Conservation (phyloP, 306 rosid species). For the Dalbergia oliveri region DNA sequence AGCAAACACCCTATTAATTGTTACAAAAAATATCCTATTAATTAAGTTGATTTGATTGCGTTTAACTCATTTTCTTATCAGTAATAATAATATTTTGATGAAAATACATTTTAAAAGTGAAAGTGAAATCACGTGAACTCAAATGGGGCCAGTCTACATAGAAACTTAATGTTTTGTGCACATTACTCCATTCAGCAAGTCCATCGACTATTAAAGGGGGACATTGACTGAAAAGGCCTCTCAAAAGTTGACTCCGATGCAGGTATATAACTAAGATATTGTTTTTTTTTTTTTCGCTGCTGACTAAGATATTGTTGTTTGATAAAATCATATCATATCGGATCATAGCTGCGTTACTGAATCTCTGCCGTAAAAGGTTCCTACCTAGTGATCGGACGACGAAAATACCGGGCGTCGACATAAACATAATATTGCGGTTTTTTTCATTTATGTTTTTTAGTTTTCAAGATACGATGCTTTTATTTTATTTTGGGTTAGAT, state of each 20-base stretch:
- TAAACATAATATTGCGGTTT: too few relatives aligned
- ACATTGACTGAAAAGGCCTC: not conserved
- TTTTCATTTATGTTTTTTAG: too few relatives aligned
- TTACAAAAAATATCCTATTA: too few relatives aligned
- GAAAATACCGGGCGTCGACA: too few relatives aligned
- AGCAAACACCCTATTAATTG: too few relatives aligned
- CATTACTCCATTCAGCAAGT: not conserved
- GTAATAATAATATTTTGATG: too few relatives aligned
- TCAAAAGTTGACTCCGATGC: not conserved
- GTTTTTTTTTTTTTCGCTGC: too few relatives aligned
- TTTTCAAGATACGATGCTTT: too few relatives aligned
- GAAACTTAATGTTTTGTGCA: not conserved
- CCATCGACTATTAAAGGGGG: not conserved
- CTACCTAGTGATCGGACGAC: not conserved
- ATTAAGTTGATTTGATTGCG: too few relatives aligned
- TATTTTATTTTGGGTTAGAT: too few relatives aligned
- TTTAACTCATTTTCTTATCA: too few relatives aligned
- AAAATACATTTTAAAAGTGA: not conserved
- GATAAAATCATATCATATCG: not conserved
- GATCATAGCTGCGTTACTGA: not conserved
- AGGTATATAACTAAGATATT: too few relatives aligned
- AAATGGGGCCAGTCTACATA: not conserved
- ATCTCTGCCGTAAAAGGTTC: not conserved
- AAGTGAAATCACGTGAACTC: not conserved
- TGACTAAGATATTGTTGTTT: not conserved